phyloP scores from a whole-genome alignment of 495 filamentous ascomycete species.

The Penicillium atrosanguineum region DNA sequence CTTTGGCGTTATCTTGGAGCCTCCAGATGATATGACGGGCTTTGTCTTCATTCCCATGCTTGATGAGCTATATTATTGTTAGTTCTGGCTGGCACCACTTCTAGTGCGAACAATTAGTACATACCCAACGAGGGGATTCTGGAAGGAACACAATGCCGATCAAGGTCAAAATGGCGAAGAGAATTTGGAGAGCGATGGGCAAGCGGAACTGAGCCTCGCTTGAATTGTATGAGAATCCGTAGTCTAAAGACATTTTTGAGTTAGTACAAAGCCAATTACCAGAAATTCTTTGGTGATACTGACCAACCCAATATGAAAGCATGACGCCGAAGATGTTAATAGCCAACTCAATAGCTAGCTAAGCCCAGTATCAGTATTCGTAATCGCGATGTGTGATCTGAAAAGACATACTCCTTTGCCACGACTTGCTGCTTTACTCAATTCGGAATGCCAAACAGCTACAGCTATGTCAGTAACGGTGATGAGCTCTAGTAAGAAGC shows the following conservation, averaged over 20 bases:
- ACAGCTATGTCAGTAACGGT: neutral
- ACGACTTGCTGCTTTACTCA: constrained; percentile 58
- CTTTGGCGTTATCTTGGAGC: constrained; percentile 29
- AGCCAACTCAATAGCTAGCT: constrained; percentile 54
- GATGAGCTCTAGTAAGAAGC: neutral
- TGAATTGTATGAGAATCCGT: constrained; percentile 32
- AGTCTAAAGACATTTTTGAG: constrained; percentile 17
- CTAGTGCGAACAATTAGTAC: constrained; percentile 14
- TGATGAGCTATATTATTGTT: constrained; percentile 23
- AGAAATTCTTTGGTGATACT: constrained; percentile 1
- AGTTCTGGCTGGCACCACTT: neutral
- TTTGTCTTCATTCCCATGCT: constrained; percentile 29
- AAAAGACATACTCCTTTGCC: constrained; percentile 54
- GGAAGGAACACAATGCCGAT: constrained; percentile 48
- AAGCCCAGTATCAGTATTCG: constrained; percentile 3
- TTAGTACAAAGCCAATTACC: too few species aligned
- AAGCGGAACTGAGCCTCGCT: constrained; percentile 43
- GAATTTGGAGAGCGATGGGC: constrained; percentile 53
- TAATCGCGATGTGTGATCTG: neutral
- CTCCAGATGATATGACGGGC: constrained; percentile 33
- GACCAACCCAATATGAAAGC: constrained; percentile 38
- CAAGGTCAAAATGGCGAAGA: constrained; percentile 53
- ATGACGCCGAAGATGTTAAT: constrained; percentile 58
- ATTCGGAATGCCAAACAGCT: constrained; percentile 55
- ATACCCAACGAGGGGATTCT: constrained; percentile 51